Evolutionary conservation across 106 monocot species (phyloP).

Genomic region (Chionographis japonica): DNA sequence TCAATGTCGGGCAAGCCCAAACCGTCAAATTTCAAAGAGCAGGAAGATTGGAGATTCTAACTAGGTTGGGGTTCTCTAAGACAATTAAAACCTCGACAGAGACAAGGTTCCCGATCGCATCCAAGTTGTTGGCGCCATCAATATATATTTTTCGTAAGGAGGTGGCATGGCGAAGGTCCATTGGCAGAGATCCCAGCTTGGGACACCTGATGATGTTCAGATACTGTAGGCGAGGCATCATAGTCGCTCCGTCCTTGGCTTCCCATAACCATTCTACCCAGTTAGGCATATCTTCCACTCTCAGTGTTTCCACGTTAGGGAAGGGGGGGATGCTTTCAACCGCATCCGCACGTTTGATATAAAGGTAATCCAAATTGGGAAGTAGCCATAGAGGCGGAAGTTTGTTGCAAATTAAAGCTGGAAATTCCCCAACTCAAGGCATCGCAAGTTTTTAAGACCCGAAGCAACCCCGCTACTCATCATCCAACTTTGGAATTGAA

Average conservation of each 20-base stretch:
- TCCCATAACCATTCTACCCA: too few relatives aligned
- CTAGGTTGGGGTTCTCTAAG: background rate
- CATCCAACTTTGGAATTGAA: conserved; percentile 12
- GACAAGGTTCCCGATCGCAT: background rate
- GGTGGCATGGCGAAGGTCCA: background rate
- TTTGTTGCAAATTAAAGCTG: too few relatives aligned
- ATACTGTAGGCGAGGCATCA: conserved; percentile 1
- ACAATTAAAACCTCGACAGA: background rate
- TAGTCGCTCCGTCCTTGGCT: too few relatives aligned
- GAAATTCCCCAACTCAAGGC: background rate
- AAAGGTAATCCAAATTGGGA: too few relatives aligned
- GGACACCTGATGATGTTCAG: conserved; percentile 9
- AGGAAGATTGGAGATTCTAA: conserved; percentile 8
- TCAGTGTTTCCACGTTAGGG: too few relatives aligned
- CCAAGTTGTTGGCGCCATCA: background rate
- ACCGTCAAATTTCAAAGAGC: background rate
- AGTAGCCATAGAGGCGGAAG: too few relatives aligned
- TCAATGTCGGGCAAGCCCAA: conserved; percentile 1
- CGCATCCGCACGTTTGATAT: background rate
- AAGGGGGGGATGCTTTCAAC: background rate
- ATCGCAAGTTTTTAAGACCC: background rate
- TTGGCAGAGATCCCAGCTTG: conserved; percentile 5
- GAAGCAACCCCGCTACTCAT: background rate
- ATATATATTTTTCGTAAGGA: background rate
- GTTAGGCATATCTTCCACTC: too few relatives aligned